These are phyloP conservation scores for Chara braunii DNA, from an alignment of 139 green algal genomes.

Conservation along the genomic window DNA sequence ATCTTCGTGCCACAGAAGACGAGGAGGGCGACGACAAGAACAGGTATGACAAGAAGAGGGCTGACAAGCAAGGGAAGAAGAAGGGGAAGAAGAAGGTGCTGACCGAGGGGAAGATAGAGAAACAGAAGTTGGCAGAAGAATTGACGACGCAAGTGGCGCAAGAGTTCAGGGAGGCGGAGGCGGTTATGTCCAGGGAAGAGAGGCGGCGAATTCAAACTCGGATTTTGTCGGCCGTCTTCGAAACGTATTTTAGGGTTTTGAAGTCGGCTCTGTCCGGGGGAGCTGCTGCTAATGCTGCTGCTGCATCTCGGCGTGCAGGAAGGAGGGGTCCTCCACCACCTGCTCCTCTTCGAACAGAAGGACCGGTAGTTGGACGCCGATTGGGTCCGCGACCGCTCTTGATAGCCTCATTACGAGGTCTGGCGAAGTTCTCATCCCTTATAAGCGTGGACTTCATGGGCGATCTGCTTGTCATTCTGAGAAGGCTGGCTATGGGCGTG, in stretches of 20 bases:
- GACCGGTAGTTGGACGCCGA: too few species aligned
- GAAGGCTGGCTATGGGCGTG: not conserved
- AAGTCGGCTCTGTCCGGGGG: not conserved
- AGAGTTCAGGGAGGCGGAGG: conserved; percentile 38
- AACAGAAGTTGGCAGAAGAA: conserved; percentile 25
- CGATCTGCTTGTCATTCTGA: conserved; percentile 30
- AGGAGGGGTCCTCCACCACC: too few species aligned
- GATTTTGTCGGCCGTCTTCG: conserved; percentile 44
- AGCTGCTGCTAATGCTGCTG: too few species aligned
- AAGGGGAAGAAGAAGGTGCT: conserved; percentile 1
- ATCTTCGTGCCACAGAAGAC: conserved; percentile 5
- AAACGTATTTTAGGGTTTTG: conserved; percentile 50
- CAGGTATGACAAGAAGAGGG: too few species aligned
- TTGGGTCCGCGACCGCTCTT: conserved; percentile 31
- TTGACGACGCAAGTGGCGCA: conserved; percentile 15
- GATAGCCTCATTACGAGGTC: conserved; percentile 24
- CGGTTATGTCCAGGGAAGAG: not conserved
- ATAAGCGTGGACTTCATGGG: conserved; percentile 47
- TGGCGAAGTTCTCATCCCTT: conserved; percentile 47
- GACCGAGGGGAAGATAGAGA: conserved; percentile 36
- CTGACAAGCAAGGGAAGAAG: not conserved
- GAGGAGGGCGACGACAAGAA: not conserved
- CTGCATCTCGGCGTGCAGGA: too few species aligned
- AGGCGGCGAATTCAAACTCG: conserved; percentile 30
- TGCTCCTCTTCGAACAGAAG: too few species aligned